These are phyloP conservation scores for Symbiodinium pilosum DNA, from an alignment of 73 alveolate genomes.

Conservation along the genomic window DNA sequence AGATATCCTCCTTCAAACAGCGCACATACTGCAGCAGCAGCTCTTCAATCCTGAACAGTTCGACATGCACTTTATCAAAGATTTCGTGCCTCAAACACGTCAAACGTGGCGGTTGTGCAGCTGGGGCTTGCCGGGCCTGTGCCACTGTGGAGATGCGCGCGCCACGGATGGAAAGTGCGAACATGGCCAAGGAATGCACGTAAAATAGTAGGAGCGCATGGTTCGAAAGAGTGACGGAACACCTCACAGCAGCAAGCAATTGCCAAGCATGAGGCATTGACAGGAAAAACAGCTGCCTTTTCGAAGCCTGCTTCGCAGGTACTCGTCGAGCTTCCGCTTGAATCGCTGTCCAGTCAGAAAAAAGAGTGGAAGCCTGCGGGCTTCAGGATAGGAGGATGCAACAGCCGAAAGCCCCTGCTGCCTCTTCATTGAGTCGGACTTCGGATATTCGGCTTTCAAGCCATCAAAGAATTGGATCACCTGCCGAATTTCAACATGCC, in stretches of 20 bases:
- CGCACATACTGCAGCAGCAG: slow-evolving; percentile 62
- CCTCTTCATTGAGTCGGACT: slow-evolving; percentile 58
- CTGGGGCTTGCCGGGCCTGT: background rate
- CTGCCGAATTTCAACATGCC: background rate
- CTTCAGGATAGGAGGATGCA: background rate
- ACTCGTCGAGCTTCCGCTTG: slow-evolving; percentile 40
- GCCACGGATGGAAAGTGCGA: too few relatives aligned
- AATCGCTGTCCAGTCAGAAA: slow-evolving; percentile 51
- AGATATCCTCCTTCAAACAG: slow-evolving; percentile 20
- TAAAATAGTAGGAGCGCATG: slow-evolving; percentile 44
- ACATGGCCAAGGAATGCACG: background rate
- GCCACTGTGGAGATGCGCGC: too few relatives aligned
- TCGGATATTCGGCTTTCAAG: slow-evolving; percentile 39
- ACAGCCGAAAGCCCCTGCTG: background rate
- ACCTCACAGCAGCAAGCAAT: background rate
- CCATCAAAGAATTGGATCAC: slow-evolving; percentile 14
- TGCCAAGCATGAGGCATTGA: background rate
- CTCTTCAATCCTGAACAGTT: slow-evolving; percentile 20
- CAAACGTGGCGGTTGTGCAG: background rate
- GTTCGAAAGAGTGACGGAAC: slow-evolving; percentile 63
- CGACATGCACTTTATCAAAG: too few relatives aligned
- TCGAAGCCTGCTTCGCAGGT: slow-evolving; percentile 77
- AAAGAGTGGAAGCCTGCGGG: slow-evolving; percentile 61
- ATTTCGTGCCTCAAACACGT: too few relatives aligned
- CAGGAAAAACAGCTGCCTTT: slow-evolving; percentile 37